Conservation (phyloP, 2,329 filamentous ascomycete species). For the Fusarium sp. region DNA sequence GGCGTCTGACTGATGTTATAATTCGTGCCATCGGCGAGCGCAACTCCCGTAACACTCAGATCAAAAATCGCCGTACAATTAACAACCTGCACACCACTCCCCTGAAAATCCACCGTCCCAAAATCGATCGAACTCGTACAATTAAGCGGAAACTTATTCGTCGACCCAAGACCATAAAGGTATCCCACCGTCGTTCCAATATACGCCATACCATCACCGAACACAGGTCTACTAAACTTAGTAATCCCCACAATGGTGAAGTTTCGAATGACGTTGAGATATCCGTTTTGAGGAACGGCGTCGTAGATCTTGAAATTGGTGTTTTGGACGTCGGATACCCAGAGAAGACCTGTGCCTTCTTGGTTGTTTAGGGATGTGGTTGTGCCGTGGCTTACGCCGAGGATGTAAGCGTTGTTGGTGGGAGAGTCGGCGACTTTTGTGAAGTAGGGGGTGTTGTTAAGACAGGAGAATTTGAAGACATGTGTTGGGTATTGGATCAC, state of each 20-base stretch:
- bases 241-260: conserved; percentile 64
- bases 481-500: conserved; percentile 66
- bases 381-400: conserved; percentile 68
- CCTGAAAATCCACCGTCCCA: conserved; percentile 57
- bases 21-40: conserved; percentile 49
- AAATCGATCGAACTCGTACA: conserved; percentile 62
- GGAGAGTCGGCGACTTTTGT: conserved; percentile 64
- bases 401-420: conserved; percentile 62
- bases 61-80: conserved; percentile 62
- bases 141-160: conserved; percentile 65
- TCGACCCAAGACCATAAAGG: conserved; percentile 67
- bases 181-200: conserved; percentile 63
- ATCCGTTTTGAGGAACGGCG: conserved; percentile 60
- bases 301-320: conserved; percentile 64
- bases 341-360: conserved; percentile 66
- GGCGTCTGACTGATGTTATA: conserved; percentile 53
- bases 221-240: conserved; percentile 69
- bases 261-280: conserved; percentile 60
- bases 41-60: conserved; percentile 56
- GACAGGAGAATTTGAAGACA: conserved; percentile 69
- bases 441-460: conserved; percentile 63
- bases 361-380: conserved; percentile 66
- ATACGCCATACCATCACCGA: conserved; percentile 67
- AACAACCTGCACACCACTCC: conserved; percentile 48
- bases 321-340: conserved; percentile 67